Base-by-base conservation (phyloP, 306 rosid genomes). In the Hylodesmum podocarpum region DNA sequence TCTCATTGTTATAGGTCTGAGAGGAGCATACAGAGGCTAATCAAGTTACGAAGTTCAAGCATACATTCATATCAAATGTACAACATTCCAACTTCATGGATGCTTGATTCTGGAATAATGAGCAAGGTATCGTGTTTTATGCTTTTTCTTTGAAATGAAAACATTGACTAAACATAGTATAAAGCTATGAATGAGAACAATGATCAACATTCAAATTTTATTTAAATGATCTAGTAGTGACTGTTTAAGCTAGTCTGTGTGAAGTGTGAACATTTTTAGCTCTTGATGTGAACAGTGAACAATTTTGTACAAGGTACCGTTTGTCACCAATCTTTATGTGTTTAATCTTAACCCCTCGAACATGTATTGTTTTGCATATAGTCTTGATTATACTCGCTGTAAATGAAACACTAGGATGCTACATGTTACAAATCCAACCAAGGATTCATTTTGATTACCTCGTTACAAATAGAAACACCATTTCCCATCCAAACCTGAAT, bases 71-170 rank as follows among this genome's bases (percentile, higher is more conserved):
- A 94, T 79, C 88, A 89, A 27, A 84, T 78, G 34, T 77, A 75
- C 84, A 94, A 83, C 75, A 89, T 94, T 78, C 97, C 98, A 76
- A 88, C 84, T 49, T 83, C 84, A 57, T 94, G 98, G 98, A 94
- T 91, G 98, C 97, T 94, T 57, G 98, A 94, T 82, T 86, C 97
- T 1, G 98, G 98, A 75, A 83, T 91, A 47, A 81, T 64, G 83
- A 80, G 82, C 71, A 88, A 87, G 90, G 98, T 94, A 81, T 83
- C 15, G 18, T 62, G 61, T 55, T 54, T 43, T 69, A 41, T 75
- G 57, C 13, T 25, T 25, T 27, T 54, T 18, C 58, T 65, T 39
- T 62, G 62, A 59, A 40, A 72, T 39, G 41, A 59, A 16, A 37
- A 33, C 67, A 64, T 25, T 68, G 12, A 36, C 14, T 39, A 40